Base-by-base conservation (phyloP, 139 green algal species). In the Coccomyxa sp. region DNA sequence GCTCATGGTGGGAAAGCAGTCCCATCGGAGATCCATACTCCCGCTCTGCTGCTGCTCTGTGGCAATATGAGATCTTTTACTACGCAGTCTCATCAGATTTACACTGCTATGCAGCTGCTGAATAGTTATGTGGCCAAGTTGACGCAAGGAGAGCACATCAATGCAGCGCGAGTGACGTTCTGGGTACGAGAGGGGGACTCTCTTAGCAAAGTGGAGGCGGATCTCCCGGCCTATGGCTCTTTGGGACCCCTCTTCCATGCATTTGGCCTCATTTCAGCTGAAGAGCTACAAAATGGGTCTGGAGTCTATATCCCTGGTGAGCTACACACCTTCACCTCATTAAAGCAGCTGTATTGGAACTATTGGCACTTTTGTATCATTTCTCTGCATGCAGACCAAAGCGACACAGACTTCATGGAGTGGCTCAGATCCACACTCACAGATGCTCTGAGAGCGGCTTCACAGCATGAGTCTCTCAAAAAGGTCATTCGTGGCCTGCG, bases 101-200 rank as follows among this genome's bases (percentile, higher is more conserved):
- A 54, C 50, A n/a, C 37, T 68, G 14, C 14, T 58, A 39, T 74
- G 68, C 81, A 95, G 90, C 78, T 85, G 10, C 78, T 97, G 2
- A 97, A 97, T 73, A 79, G 69, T 4, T 97, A 97, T 77, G 85
- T 93, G 7, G 93, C 96, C 39, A 77, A 90, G 55, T 82, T 97
- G 10, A 82, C 84, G 29, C 77, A 86, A 10, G 82, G 84, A 16
- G 55, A 75, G 29, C 74, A 72, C 6, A 84, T 86, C 2, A 55
- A 79, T 22, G 79, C 79, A 2, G 79, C 85, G 8, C 74, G 33
- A 0, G 73, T 93, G 7, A 84, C 89, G 71, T 94, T 94, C 76
- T 93, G 87, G 83, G 85, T 94, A 44, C 82, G 88, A 24, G 81
- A 84, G 2, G 50, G 6, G 18, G 39, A 12, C 38, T 27, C 31